phyloP scores from a whole-genome alignment of 768 basidiomycete species.

The Tricholoma matsutake region DNA sequence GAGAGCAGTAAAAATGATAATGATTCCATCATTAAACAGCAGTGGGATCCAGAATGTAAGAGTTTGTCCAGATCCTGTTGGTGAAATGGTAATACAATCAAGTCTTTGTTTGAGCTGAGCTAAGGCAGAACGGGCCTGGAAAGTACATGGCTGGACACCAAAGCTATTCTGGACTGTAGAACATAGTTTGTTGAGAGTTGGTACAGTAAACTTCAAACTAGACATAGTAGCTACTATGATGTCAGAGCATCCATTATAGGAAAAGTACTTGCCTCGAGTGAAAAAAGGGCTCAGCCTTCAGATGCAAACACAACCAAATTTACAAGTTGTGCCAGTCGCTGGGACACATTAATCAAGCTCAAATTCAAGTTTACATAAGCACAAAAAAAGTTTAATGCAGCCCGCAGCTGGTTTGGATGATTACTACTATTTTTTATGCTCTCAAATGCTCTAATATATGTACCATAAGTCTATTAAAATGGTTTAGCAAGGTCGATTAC shows the following conservation, averaged over 20 bases:
- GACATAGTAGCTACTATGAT: not conserved
- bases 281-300: too few relatives aligned
- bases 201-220: not conserved
- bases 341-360: not conserved
- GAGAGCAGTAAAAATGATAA: constrained; percentile 18
- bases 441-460: too few relatives aligned
- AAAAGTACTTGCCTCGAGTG: not conserved
- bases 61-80: constrained; percentile 23
- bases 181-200: constrained; percentile 5
- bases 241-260: not conserved
- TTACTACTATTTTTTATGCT: too few relatives aligned
- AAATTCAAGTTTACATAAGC: not conserved
- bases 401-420: too few relatives aligned
- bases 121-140: constrained; percentile 10
- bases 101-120: constrained; percentile 7
- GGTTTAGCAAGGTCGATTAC: too few relatives aligned
- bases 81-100: constrained; percentile 19
- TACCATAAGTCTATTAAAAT: too few relatives aligned
- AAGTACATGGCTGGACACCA: constrained; percentile 14
- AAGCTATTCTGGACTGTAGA: constrained; percentile 9
- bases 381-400: not conserved
- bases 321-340: not conserved
- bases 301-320: not conserved
- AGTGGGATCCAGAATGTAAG: constrained; percentile 23
- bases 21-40: constrained; percentile 13